Evolutionary conservation across 179 eudicot genomes (phyloP), one percentile per base, ranked within the genome.

Genomic region (Sideroxylon spinosum): DNA sequence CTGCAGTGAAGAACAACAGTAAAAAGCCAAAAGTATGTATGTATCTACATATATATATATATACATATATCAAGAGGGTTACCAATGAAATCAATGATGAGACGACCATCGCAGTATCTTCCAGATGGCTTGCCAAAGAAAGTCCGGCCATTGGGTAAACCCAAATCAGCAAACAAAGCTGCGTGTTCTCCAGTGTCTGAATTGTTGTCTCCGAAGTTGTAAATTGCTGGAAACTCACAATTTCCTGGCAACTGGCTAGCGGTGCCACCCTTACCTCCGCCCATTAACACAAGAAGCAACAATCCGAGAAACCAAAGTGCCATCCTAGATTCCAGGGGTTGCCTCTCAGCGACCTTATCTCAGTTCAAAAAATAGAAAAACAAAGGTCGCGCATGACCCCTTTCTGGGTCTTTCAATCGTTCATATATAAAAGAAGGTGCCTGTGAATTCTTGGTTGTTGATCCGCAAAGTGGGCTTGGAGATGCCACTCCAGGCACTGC

Each of bases 11-110:
- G 17, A 65, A 28, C 44, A 16, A 56, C 61, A 56, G 17, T 16
- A 14, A 13, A 14, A 56, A 2, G 17, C 16, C 17, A 59, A 19
- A 59, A 20, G 23, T 0, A 59, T 12, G 23, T 12, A 59, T 0
- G 23, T 59, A n/a, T 1, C 6, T 19, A 59, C 0, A 17, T 7
- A 20, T 0, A 59, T 19, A n/a, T 59, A n/a, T 19, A 0, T 12
- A 59, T 59, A 6, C 1, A 2, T 7, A 6, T 22, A 59, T 19
- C 10, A 4, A 1, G n/a, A 8, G 12, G 29, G 16, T 0, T 62
- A 62, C 74, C 74, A 3, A 49, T 70, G n/a, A 70, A 70, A 49
- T 70, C 74, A 22, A 70, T 49, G 29, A 70, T 70, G n/a, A 60
- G 25, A 20, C 64, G 64, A 60, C 64, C 64, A 20, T 60, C 64